Conservation (phyloP, 768 basidiomycete species). For the Ephemerocybe angulata region DNA sequence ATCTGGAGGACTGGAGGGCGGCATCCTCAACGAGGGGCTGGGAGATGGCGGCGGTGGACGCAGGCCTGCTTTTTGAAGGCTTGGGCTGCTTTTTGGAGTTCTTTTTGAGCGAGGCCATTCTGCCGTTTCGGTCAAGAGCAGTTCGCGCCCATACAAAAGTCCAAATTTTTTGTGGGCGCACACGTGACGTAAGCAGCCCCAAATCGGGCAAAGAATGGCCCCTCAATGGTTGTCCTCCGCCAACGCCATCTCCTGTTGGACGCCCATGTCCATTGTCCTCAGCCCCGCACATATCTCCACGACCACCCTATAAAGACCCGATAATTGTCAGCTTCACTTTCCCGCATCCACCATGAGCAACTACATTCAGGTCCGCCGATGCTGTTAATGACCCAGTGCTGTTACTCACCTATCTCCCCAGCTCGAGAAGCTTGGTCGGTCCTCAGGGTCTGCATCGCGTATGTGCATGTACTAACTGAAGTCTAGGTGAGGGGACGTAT, state of each 20-base stretch:
- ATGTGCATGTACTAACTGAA: slow-evolving; percentile 39
- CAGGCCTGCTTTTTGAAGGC: slow-evolving; percentile 47
- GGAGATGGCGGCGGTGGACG: slow-evolving; percentile 52
- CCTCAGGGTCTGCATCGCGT: slow-evolving; percentile 35
- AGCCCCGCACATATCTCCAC: neutral
- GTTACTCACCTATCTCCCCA: slow-evolving; percentile 25
- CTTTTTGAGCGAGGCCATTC: slow-evolving; percentile 39
- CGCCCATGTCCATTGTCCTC: slow-evolving; percentile 1
- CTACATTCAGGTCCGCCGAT: slow-evolving; percentile 47
- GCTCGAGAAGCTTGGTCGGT: slow-evolving; percentile 84
- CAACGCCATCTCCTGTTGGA: slow-evolving; percentile 10
- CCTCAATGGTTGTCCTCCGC: slow-evolving; percentile 1
- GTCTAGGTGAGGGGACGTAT: slow-evolving; percentile 87
- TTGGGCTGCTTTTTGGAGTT: slow-evolving; percentile 58
- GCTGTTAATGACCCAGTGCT: neutral
- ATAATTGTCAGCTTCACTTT: neutral
- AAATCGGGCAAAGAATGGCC: slow-evolving; percentile 3
- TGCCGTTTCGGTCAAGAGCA: slow-evolving; percentile 4
- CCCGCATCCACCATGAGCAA: slow-evolving; percentile 31
- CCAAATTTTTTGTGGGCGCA: slow-evolving; percentile 9
- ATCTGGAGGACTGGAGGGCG: slow-evolving; percentile 40
- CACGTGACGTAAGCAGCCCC: slow-evolving; percentile 7
- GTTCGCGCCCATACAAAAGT: neutral
- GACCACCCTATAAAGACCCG: neutral
- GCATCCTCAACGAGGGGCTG: slow-evolving; percentile 52